These are phyloP conservation scores for Corylus americana DNA, from an alignment of 306 rosid species.

Conservation along the genomic window DNA sequence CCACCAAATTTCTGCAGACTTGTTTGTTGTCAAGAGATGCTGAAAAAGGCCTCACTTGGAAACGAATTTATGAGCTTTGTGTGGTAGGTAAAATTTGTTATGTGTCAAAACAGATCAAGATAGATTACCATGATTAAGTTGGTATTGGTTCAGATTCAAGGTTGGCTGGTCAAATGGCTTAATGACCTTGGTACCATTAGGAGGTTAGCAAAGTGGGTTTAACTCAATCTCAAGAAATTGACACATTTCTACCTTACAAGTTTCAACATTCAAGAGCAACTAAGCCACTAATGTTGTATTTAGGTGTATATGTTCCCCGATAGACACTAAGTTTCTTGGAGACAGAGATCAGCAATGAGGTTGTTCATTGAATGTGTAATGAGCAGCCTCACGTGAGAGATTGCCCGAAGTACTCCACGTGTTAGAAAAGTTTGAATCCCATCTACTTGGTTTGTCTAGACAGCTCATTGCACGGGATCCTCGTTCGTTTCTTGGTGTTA, in stretches of 20 bases:
- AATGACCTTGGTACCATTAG: not conserved
- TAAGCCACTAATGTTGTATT: not conserved
- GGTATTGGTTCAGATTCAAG: constrained; percentile 4
- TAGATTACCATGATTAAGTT: constrained; percentile 5
- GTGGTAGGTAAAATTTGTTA: not conserved
- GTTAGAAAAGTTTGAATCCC: no score
- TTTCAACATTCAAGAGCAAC: not conserved
- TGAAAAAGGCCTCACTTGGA: not conserved
- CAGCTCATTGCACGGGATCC: no score
- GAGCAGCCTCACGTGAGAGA: no score
- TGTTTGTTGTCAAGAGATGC: not conserved
- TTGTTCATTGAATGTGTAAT: no score
- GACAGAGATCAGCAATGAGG: no score
- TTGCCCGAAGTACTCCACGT: no score
- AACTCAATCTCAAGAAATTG: constrained; percentile 14
- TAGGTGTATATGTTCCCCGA: no score
- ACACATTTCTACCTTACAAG: constrained; percentile 9
- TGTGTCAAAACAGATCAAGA: not conserved
- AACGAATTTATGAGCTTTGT: not conserved
- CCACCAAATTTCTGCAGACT: not conserved
- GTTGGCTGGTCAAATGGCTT: constrained; percentile 27
- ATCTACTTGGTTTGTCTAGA: no score
- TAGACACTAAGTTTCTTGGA: no score
- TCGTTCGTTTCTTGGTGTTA: not conserved
- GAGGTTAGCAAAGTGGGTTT: constrained; percentile 21